phyloP scores from a whole-genome alignment of 345 rosid species.

The Lumnitzera littorea region DNA sequence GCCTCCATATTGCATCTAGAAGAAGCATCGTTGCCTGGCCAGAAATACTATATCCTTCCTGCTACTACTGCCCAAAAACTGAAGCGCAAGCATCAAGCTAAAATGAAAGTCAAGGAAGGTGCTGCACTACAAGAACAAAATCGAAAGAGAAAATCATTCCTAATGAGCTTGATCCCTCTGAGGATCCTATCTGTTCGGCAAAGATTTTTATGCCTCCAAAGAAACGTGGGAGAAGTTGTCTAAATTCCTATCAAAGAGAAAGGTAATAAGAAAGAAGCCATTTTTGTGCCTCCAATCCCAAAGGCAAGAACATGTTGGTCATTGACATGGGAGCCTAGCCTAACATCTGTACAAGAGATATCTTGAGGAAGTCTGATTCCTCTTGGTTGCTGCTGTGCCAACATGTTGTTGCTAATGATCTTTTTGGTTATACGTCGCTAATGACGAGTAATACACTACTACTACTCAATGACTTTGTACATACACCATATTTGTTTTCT shows the following conservation, averaged over 20 bases:
- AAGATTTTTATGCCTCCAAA: constrained; percentile 34
- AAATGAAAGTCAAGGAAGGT: constrained; percentile 9
- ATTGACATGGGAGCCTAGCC: constrained; percentile 43
- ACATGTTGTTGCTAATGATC: no score
- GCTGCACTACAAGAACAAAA: constrained; percentile 9
- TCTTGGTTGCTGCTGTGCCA: no score
- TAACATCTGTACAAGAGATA: constrained; percentile 43
- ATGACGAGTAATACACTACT: no score
- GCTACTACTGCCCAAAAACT: constrained; percentile 37
- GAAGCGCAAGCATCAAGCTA: constrained; percentile 23
- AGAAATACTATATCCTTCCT: constrained; percentile 43
- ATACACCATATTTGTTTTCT: no score
- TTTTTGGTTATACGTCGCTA: no score
- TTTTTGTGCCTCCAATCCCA: constrained; percentile 43
- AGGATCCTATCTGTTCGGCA: constrained; percentile 29
- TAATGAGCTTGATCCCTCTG: constrained; percentile 19
- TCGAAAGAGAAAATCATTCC: constrained; percentile 23
- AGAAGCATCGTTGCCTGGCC: constrained; percentile 38
- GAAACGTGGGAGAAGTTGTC: constrained; percentile 9
- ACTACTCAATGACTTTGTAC: no score
- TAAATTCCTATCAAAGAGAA: constrained; percentile 11
- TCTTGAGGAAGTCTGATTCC: constrained; percentile 26
- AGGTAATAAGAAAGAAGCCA: constrained; percentile 29
- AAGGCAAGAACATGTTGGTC: constrained; percentile 12
- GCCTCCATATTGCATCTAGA: constrained; percentile 36